These are phyloP conservation scores for Russula dissimulans DNA, from an alignment of 768 basidiomycete genomes.

Conservation along the genomic window DNA sequence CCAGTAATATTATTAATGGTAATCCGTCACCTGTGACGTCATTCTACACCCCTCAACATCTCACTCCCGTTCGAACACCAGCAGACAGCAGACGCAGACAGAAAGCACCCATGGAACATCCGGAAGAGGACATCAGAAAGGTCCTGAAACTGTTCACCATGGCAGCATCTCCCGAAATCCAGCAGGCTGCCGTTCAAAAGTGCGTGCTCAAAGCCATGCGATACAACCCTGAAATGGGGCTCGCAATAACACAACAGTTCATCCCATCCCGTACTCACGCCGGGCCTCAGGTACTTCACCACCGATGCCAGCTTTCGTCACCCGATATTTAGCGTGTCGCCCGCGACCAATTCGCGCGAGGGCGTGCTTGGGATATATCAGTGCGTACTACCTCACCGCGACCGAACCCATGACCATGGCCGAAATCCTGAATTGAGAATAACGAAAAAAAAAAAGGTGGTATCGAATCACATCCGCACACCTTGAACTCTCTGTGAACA, in stretches of 20 bases:
- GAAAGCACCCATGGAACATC: background rate
- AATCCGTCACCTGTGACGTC: too few relatives aligned
- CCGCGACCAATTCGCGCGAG: constrained; percentile 44
- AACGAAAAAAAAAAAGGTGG: background rate
- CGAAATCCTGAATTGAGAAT: too few relatives aligned
- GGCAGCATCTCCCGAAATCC: background rate
- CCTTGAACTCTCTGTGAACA: background rate
- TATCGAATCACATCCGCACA: background rate
- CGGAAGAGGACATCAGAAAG: background rate
- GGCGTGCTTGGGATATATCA: constrained; percentile 50
- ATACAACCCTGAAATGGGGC: too few relatives aligned
- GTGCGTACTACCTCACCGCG: constrained; percentile 27
- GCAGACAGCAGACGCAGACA: too few relatives aligned
- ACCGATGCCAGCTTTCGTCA: constrained; percentile 50
- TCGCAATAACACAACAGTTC: background rate
- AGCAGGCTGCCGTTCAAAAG: background rate
- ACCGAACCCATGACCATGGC: too few relatives aligned
- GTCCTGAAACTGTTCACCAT: background rate
- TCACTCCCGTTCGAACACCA: background rate
- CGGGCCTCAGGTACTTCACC: constrained; percentile 37
- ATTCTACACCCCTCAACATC: too few relatives aligned
- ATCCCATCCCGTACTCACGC: background rate
- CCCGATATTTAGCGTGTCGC: constrained; percentile 43
- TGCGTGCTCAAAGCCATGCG: background rate
- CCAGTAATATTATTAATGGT: too few relatives aligned